Base-by-base conservation (phyloP, 768 basidiomycete species). In the Amyloporia xantha region DNA sequence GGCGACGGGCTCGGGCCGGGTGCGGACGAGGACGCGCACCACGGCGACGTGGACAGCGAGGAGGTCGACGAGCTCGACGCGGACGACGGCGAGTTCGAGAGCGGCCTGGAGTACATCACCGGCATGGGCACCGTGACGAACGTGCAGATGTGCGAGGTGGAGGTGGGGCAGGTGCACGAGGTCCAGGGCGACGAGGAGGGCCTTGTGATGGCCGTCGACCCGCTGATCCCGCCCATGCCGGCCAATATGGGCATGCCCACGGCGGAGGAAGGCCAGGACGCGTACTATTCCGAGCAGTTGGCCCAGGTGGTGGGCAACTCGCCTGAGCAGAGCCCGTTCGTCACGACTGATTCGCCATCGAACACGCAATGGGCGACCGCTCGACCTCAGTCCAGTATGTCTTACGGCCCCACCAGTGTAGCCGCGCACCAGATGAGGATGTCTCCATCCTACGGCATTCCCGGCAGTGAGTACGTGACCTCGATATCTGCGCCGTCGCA, bases 401-500 rank as follows among this genome's bases (percentile, higher is more conserved):
- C 40, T 2, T 42, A 41, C 41, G 39, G 20, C 13, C 13, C 44
- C 3, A 6, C 44, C n/a, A 35, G 20, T 33, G 30, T 35, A 7
- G n/a, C 35, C 65, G 59, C 17, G 66, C 53, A 25, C 24, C 52
- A 51, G n/a, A 67, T 49, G 63, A 45, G 63, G 60, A 20, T 37
- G 58, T 41, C 59, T 12, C 42, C 40, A 17, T 28, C 53, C 36
- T 51, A 47, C 43, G 54, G 23, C 53, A n/a, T n/a, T n/a, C n/a
- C n/a, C n/a, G n/a, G n/a, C n/a, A n/a, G n/a, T n/a, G 68, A 73
- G 26, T 66, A 62, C 57, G 58, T 50, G 30, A 67, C 74, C 0
- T 76, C 80, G 21, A 66, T 81, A 47, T 84, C 84, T 9, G 83
- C 84, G 1, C 82, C 87, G 12, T 78, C 84, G 35, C 81, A 84